Percentiles rank a stretch among this genome's conserved stretches.
These are phyloP conservation scores for Passiflora organensis DNA, from an alignment of 345 rosid species.

Conservation along the genomic window DNA sequence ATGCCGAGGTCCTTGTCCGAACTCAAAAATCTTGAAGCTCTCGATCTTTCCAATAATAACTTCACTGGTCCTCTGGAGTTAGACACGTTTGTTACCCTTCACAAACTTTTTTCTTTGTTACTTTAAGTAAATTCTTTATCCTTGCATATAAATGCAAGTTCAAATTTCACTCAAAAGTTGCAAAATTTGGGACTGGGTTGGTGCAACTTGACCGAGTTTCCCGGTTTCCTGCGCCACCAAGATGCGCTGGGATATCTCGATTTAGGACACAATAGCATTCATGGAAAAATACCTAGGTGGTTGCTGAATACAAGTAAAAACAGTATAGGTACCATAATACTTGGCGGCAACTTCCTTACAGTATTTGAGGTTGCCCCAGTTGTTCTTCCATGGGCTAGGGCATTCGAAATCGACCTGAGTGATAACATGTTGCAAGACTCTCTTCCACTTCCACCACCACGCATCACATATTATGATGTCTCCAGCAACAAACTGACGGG, in stretches of 20 bases:
- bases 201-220: constrained; percentile 21
- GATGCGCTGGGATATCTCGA: not conserved
- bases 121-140: constrained; percentile 15
- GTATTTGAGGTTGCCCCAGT: not conserved
- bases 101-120: not conserved
- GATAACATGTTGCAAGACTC: too few species aligned
- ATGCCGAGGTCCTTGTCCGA: constrained; percentile 20
- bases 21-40: constrained; percentile 6
- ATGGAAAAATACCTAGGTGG: constrained; percentile 17
- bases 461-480: too few species aligned
- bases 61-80: constrained; percentile 14
- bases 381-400: too few species aligned
- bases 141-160: not conserved
- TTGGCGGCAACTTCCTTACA: too few species aligned
- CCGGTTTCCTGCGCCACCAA: constrained; percentile 2
- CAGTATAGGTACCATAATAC: not conserved
- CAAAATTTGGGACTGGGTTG: not conserved
- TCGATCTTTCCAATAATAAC: constrained; percentile 17
- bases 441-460: too few species aligned
- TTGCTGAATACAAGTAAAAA: not conserved
- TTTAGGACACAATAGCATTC: constrained; percentile 17
- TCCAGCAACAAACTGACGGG: constrained; percentile 12
- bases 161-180: constrained; percentile 4
- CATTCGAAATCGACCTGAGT: too few species aligned
- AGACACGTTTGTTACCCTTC: constrained; percentile 14